phyloP scores from a whole-genome alignment of 768 basidiomycete species.

The Saitozyma podzolica region DNA sequence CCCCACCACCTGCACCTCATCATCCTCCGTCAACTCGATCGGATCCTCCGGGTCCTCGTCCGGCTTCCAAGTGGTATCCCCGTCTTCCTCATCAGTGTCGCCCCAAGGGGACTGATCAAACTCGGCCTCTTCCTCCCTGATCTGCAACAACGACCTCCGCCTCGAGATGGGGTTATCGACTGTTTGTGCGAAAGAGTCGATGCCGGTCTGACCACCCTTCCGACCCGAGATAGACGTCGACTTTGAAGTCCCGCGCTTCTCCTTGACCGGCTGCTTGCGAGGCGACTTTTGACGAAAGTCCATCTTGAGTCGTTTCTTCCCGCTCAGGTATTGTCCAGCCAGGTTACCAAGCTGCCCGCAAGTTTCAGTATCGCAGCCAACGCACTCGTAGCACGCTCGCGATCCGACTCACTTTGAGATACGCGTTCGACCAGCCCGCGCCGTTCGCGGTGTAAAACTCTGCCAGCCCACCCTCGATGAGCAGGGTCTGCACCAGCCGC shows the following conservation, averaged over 20 bases:
- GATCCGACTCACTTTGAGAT: slow-evolving; percentile 47
- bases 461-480: slow-evolving; percentile 59
- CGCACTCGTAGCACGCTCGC: background rate
- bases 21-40: slow-evolving; percentile 20
- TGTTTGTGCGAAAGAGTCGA: background rate
- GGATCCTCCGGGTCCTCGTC: slow-evolving; percentile 24
- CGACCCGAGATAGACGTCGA: background rate
- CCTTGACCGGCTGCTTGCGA: slow-evolving; percentile 10
- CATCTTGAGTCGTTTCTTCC: slow-evolving; percentile 29
- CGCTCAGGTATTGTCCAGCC: slow-evolving; percentile 22
- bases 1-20: slow-evolving; percentile 13
- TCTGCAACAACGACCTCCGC: slow-evolving; percentile 32
- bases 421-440: slow-evolving; percentile 53
- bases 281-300: slow-evolving; percentile 37
- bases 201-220: slow-evolving; percentile 4
- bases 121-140: slow-evolving; percentile 28
- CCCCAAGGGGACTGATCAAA: slow-evolving; percentile 45
- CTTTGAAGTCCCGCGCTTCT: slow-evolving; percentile 4
- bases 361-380: background rate
- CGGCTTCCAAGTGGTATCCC: background rate
- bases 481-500: slow-evolving; percentile 64
- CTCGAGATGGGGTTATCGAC: slow-evolving; percentile 28
- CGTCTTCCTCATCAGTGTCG: slow-evolving; percentile 41
- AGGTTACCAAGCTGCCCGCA: slow-evolving; percentile 23
- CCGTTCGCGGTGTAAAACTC: slow-evolving; percentile 57